Evolutionary conservation across 495 filamentous ascomycete species (phyloP).

Genomic region (Cercophora scortea): DNA sequence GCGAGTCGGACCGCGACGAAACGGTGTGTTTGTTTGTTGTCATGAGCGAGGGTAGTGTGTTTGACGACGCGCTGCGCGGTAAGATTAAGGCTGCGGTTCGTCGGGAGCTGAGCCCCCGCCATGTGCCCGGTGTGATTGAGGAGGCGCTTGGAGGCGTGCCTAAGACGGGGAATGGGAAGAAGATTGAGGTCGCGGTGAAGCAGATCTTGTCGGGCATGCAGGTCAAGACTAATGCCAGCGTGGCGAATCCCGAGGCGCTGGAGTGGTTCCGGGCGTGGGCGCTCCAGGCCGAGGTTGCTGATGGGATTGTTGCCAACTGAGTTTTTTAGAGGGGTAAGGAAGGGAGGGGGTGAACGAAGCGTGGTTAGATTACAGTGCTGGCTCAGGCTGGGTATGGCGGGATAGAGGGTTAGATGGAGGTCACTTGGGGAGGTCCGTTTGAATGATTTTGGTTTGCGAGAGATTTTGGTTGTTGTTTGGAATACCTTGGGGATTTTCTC

Average conservation of each 20-base stretch:
- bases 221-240: slow-evolving; percentile 77
- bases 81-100: slow-evolving; percentile 57
- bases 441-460: no score
- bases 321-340: no score
- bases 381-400: no score
- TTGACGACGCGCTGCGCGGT: slow-evolving; percentile 43
- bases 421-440: no score
- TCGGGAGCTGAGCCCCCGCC: slow-evolving; percentile 72
- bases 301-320: no score
- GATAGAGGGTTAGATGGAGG: no score
- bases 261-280: slow-evolving; percentile 80
- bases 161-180: slow-evolving; percentile 87
- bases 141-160: slow-evolving; percentile 70
- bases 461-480: no score
- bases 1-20: slow-evolving; percentile 70
- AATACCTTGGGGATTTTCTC: no score
- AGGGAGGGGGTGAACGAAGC: no score
- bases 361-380: no score
- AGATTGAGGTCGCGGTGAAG: slow-evolving; percentile 89
- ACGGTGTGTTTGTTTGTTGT: slow-evolving; percentile 80
- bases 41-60: slow-evolving; percentile 48
- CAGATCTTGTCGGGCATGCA: slow-evolving; percentile 85
- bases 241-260: slow-evolving; percentile 75
- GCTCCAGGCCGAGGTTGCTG: no score
- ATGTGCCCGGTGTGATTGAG: slow-evolving; percentile 78